phyloP scores from a whole-genome alignment of 75 land plant genomes.

The Cryptomeria japonica region DNA sequence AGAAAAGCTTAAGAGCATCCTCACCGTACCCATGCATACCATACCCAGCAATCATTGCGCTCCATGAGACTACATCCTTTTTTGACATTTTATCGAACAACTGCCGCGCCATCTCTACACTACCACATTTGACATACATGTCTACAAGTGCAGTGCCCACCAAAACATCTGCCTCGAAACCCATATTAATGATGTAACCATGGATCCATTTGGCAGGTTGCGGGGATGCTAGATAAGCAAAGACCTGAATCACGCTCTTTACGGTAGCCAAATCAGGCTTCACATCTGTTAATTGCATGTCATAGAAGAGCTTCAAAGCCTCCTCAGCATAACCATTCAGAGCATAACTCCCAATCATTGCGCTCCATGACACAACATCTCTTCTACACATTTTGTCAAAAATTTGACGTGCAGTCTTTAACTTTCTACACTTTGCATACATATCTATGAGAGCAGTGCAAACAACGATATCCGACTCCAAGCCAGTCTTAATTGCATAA shows the following conservation, averaged over 20 bases:
- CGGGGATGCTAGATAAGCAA: conserved; percentile 18
- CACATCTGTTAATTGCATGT: conserved; percentile 11
- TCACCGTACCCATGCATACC: conserved; percentile 18
- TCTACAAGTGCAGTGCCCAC: conserved; percentile 18
- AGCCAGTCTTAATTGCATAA: background rate
- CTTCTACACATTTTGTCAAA: conserved; percentile 16
- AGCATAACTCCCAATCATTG: conserved; percentile 14
- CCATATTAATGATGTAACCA: background rate
- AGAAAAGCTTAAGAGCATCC: conserved; percentile 20
- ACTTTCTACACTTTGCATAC: conserved; percentile 20
- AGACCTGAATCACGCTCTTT: conserved; percentile 10
- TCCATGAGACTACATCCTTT: conserved; percentile 27
- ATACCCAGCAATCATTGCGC: conserved; percentile 26
- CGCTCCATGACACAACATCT: conserved; percentile 25
- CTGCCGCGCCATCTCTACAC: conserved; percentile 12
- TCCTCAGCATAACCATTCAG: conserved; percentile 2
- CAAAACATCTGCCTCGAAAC: background rate
- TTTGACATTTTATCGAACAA: conserved; percentile 19
- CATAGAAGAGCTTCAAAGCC: conserved; percentile 15
- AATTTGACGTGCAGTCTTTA: conserved; percentile 10
- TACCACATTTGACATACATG: conserved; percentile 32
- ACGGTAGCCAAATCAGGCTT: conserved; percentile 14
- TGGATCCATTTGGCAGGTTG: conserved; percentile 12
- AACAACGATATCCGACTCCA: conserved; percentile 8
- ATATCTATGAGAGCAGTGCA: conserved; percentile 17